These are phyloP conservation scores for Linnemannia zychae DNA, from an alignment of 192 early-diverging fungal species.

Conservation along the genomic window DNA sequence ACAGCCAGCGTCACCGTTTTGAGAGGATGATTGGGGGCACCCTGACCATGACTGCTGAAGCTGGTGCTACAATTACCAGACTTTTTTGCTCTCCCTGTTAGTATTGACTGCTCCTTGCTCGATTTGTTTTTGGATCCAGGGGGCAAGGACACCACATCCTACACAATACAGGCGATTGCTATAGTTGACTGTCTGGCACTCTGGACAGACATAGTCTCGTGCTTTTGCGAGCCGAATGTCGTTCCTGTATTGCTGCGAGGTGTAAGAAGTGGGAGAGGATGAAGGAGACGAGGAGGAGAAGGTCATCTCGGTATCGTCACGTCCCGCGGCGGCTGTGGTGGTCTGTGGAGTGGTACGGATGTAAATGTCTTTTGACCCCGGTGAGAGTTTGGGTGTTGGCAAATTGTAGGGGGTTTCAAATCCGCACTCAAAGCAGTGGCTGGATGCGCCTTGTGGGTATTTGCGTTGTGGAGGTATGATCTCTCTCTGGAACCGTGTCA, in stretches of 20 bases:
- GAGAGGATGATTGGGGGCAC: no score
- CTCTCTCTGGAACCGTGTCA: background rate
- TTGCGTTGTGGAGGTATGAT: background rate
- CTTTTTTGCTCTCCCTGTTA: no score
- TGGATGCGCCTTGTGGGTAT: constrained; percentile 26
- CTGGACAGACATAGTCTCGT: constrained; percentile 41
- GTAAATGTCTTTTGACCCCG: background rate
- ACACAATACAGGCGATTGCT: constrained; percentile 27
- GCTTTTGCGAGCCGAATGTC: constrained; percentile 36
- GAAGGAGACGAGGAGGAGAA: no score
- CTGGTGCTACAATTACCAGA: no score
- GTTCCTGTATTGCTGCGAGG: background rate
- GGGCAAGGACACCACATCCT: constrained; percentile 33
- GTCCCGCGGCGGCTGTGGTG: background rate
- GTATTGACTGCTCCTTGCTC: background rate
- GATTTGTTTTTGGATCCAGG: constrained; percentile 10
- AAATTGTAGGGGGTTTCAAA: constrained; percentile 21
- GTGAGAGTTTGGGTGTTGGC: background rate
- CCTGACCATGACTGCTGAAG: no score
- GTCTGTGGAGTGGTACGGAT: background rate
- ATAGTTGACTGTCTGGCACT: constrained; percentile 38
- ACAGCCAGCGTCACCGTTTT: no score
- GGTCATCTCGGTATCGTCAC: no score
- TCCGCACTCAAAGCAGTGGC: constrained; percentile 45
- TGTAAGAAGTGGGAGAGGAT: no score